Evolutionary conservation across 352 stramenopile species (phyloP), one percentile per base, ranked within the genome.

Genomic region (Phytophthora pseudosyringae): DNA sequence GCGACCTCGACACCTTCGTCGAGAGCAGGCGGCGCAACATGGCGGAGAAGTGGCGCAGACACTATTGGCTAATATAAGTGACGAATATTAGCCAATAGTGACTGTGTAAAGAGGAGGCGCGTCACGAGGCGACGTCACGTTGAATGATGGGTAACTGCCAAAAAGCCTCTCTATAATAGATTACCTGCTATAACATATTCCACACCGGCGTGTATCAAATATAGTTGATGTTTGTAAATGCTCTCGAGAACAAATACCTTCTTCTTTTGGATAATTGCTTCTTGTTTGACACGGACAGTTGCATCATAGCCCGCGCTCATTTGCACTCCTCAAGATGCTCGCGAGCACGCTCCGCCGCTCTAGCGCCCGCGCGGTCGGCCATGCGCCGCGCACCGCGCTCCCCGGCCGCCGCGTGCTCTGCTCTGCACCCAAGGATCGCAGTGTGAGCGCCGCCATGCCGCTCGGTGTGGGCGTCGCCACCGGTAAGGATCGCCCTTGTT

Each of bases 401-500:
- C 18, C 28, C 32, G 33, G 56, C 54, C 52, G 45, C 59, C 71
- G 76, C 59, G 75, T 88, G 49, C 74, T 88, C 62, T 86, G 80
- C 69, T 80, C 78, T 8, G 67, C 74, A 40, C 68, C 73, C 3
- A 86, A 83, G 45, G 64, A 71, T 31, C 65, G 57, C 16, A 70
- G 40, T 26, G 62, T 73, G 51, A 76, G 67, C 52, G 52, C 67
- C 26, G 51, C 69, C 44, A 86, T 92, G 25, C 69, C 81, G 33
- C 70, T 88, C 28, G 53, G 55, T 18, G 59, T 88, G 5, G 83
- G 79, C 25, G 26, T 90, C 44, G 64, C 75, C 18, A 71, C 69
- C 15, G 75, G 75, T 81, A 41, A 11, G 51, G 28, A 43, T 10
- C 29, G 18, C 10, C 4, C 31, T 28, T 51, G 12, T 6, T 11